Percentiles rank a stretch among this genome's conserved stretches.
Conservation (phyloP, 805 yeast species). For the Metschnikowia lachancei region DNA sequence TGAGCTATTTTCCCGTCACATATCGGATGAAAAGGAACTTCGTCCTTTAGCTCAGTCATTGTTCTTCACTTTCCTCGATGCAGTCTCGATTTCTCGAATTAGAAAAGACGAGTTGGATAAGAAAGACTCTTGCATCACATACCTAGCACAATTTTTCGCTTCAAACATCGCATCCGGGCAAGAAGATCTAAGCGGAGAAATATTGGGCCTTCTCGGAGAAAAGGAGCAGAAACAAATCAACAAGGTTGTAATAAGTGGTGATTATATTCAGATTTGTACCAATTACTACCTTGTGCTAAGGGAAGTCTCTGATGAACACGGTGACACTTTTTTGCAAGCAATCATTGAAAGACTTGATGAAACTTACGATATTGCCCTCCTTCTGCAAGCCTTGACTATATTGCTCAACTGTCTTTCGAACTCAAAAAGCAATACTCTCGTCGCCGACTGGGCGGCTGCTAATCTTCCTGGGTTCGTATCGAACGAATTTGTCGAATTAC, state of each 20-base stretch:
- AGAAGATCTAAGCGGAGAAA: background rate
- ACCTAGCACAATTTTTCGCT: constrained; percentile 5
- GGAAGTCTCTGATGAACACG: background rate
- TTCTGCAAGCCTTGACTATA: background rate
- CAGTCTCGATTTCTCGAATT: constrained; percentile 5
- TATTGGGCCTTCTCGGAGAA: constrained; percentile 9
- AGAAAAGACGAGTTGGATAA: constrained; percentile 4
- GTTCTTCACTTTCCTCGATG: constrained; percentile 12
- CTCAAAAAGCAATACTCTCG: background rate
- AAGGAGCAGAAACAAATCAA: background rate
- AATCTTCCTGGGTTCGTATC: constrained; percentile 27
- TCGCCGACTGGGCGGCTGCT: constrained; percentile 12
- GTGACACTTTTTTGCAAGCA: constrained; percentile 4
- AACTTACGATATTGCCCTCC: constrained; percentile 6
- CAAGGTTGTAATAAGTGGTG: constrained; percentile 1
- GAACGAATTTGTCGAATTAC: constrained; percentile 26
- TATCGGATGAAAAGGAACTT: background rate
- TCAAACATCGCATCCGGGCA: background rate
- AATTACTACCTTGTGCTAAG: constrained; percentile 3
- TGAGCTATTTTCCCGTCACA: constrained; percentile 14
- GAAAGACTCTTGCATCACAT: background rate
- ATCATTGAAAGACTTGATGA: constrained; percentile 11
- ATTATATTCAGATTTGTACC: constrained; percentile 6
- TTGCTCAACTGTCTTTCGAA: constrained; percentile 4
- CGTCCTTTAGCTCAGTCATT: constrained; percentile 4